Evolutionary conservation across 169 alveolate genomes (phyloP), one percentile per base, ranked within the genome.

Genomic region (Eimeria maxima): DNA sequence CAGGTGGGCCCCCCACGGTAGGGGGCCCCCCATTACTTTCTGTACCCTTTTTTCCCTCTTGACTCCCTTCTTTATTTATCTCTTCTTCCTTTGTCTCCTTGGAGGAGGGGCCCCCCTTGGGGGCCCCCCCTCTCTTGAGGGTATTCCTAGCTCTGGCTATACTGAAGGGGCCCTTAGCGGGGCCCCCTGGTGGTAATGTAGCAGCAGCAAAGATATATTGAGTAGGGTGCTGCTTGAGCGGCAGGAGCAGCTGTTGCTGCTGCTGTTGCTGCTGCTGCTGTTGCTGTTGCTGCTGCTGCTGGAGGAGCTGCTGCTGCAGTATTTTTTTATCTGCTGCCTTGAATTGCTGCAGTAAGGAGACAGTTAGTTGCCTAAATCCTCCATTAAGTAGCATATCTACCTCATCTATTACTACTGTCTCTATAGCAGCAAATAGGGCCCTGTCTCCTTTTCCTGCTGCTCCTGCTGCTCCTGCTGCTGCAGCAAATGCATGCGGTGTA

Each of bases 331-430:
- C 95, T 22, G 95, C 86, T 57, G 55, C 76, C 20, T 73, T 55
- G 47, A 89, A 89, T 11, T n/a, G 65, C 86, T 53, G 33, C 84
- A 89, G 55, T 50, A 89, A n/a, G n/a, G 45, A 63, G 53, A 44
- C 69, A 63, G 55, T 89, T 3, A 20, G 4, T 27, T 69, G 20
- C 53, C 74, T 73, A 45, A 69, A 91, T 8, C 95, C 95, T 3
- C 95, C 95, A 24, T 91, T 90, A 5, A 91, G 95, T 20, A 91
- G 95, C 95, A 91, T 91, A 55, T 91, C 95, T 16, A 90, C 95
- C 33, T 91, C 95, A 55, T 91, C 95, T 14, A 91, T 16, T 0
- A 73, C 95, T 7, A 91, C 53, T 65, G 74, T 76, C 67, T 91
- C 76, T 16, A 44, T 24, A 6, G 80, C 90, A 8, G 73, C 47